These are phyloP conservation scores for Gynandropsis gynandra DNA, from an alignment of 345 rosid species.

Conservation along the genomic window DNA sequence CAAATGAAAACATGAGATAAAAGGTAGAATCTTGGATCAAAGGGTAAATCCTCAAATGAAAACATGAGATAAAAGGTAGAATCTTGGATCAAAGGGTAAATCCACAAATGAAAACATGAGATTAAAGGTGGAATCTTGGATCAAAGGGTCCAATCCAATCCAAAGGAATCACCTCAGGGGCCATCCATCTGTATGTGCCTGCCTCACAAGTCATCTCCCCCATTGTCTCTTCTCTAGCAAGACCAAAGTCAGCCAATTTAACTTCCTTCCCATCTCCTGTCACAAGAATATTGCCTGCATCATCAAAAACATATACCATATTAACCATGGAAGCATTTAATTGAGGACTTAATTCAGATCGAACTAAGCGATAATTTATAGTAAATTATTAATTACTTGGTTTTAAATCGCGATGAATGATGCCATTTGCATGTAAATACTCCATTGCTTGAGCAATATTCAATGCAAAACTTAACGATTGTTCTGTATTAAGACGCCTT, in stretches of 20 bases:
- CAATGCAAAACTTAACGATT: constrained; percentile 41
- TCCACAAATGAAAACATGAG: too few species aligned
- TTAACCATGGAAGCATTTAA: background rate
- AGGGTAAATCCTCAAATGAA: too few species aligned
- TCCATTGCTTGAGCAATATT: constrained; percentile 64
- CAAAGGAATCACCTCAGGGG: constrained; percentile 42
- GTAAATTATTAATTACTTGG: constrained; percentile 44
- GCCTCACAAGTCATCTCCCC: constrained; percentile 42
- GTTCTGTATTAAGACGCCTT: constrained; percentile 27
- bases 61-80: too few species aligned
- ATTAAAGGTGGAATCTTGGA: background rate
- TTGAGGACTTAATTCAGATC: too few species aligned
- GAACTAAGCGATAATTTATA: too few species aligned
- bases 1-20: too few species aligned
- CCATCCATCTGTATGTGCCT: constrained; percentile 33
- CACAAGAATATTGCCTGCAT: constrained; percentile 49
- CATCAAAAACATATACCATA: background rate
- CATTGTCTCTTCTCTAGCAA: constrained; percentile 41
- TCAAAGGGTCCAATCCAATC: too few species aligned
- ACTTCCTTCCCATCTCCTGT: constrained; percentile 34
- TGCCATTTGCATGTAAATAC: constrained; percentile 53
- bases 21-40: too few species aligned
- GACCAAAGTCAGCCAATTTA: constrained; percentile 56
- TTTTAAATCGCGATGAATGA: constrained; percentile 69
- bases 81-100: too few species aligned